Conservation (phyloP, 495 filamentous ascomycete species). For the Oleoguttula mirabilis region DNA sequence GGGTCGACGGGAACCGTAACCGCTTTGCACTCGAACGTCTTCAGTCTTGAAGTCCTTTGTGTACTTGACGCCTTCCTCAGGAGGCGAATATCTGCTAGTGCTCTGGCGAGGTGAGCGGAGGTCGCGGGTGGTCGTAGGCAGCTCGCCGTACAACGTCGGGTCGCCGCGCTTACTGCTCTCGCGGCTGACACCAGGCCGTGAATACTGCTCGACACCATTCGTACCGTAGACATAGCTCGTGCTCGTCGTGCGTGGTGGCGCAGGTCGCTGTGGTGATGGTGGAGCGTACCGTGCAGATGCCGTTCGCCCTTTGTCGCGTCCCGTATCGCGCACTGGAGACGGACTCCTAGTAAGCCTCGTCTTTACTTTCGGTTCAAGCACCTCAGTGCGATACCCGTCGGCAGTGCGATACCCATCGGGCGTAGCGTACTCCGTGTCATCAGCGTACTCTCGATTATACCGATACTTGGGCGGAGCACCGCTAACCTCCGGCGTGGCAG, state of each 20-base stretch:
- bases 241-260: conserved; percentile 4
- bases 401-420: conserved; percentile 14
- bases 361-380: not conserved
- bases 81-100: not conserved
- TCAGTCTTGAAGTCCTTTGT: conserved; percentile 2
- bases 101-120: not conserved
- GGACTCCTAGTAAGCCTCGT: conserved; percentile 10
- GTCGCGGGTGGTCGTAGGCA: conserved; percentile 3
- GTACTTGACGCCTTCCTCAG: not conserved
- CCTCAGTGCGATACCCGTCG: conserved; percentile 4
- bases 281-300: conserved; percentile 1
- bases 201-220: not conserved
- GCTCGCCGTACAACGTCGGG: conserved; percentile 8
- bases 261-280: conserved; percentile 1
- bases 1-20: not conserved
- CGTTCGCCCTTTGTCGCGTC: not conserved
- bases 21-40: conserved; percentile 5
- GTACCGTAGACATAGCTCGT: conserved; percentile 11
- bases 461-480: conserved; percentile 5
- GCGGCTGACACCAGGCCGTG: conserved; percentile 4
- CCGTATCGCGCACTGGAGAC: conserved; percentile 8
- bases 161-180: not conserved
- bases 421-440: conserved; percentile 13
- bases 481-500: conserved; percentile 2
- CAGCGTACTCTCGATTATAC: conserved; percentile 8